These are phyloP conservation scores for Hysterangium stoloniferum DNA, from an alignment of 768 basidiomycete genomes.

Conservation along the genomic window DNA sequence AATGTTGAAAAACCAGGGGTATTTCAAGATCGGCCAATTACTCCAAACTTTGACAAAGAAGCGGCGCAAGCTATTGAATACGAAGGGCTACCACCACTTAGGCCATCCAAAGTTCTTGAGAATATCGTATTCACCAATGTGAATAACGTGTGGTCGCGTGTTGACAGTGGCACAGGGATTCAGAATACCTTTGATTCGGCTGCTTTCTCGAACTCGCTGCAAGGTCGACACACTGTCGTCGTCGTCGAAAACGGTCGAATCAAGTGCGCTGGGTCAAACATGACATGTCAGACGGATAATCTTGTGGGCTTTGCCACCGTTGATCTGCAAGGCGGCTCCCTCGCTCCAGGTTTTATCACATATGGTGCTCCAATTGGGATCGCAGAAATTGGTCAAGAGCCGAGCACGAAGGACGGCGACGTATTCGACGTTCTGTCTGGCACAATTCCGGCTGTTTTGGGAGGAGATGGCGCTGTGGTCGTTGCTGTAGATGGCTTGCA, in stretches of 20 bases:
- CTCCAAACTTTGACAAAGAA: constrained; percentile 56
- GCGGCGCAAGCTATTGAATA: constrained; percentile 44
- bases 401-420: constrained; percentile 53
- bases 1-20: constrained; percentile 43
- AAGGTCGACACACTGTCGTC: constrained; percentile 30
- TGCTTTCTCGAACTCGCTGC: constrained; percentile 37
- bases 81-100: constrained; percentile 61
- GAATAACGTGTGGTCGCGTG: constrained; percentile 41
- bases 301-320: constrained; percentile 30
- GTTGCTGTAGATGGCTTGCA: constrained; percentile 68
- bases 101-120: constrained; percentile 26
- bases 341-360: constrained; percentile 53
- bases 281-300: constrained; percentile 21
- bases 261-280: constrained; percentile 35
- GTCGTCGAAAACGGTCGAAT: constrained; percentile 48
- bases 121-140: constrained; percentile 63
- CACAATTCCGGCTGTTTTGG: constrained; percentile 35
- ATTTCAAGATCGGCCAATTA: constrained; percentile 46
- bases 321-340: constrained; percentile 53
- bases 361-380: constrained; percentile 58
- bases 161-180: constrained; percentile 39
- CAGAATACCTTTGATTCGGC: constrained; percentile 27
- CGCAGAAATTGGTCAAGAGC: constrained; percentile 54
- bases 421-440: constrained; percentile 40
- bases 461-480: constrained; percentile 35